Conservation (phyloP, 2,329 filamentous ascomycete genomes). For the Diaporthe nobilis region DNA sequence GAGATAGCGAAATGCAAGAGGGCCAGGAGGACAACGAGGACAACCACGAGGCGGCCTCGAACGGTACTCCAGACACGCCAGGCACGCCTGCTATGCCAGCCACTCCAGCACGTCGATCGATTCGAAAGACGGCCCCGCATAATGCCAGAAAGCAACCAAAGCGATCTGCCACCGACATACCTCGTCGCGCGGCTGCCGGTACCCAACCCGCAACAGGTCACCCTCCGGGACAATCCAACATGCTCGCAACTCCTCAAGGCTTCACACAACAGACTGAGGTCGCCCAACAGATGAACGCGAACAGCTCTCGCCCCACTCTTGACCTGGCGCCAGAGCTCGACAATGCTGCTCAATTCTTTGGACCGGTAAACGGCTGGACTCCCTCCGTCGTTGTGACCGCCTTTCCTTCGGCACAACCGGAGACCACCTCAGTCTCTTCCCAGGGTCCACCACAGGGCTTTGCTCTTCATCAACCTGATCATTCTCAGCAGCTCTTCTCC, state of each 20-base stretch:
- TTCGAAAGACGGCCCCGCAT: background rate
- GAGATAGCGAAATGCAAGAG: background rate
- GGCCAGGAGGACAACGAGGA: background rate
- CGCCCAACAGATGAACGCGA: background rate
- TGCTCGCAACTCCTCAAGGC: background rate
- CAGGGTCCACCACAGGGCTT: background rate
- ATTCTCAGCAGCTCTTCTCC: background rate
- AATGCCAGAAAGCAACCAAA: background rate
- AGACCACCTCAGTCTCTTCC: background rate
- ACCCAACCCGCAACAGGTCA: background rate
- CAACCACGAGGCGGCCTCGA: background rate
- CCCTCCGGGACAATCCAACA: background rate
- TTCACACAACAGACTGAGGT: background rate
- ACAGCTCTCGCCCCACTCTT: background rate
- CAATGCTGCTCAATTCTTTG: background rate
- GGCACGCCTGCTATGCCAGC: background rate
- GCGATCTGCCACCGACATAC: background rate
- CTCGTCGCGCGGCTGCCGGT: background rate
- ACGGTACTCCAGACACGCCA: background rate
- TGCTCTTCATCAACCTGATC: background rate
- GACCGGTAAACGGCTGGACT: background rate
- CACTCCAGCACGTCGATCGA: background rate
- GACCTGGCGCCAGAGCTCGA: background rate
- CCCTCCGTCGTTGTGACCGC: background rate
- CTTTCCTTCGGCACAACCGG: background rate